phyloP scores from a whole-genome alignment of 768 basidiomycete genomes.

The Dioszegia hungarica region DNA sequence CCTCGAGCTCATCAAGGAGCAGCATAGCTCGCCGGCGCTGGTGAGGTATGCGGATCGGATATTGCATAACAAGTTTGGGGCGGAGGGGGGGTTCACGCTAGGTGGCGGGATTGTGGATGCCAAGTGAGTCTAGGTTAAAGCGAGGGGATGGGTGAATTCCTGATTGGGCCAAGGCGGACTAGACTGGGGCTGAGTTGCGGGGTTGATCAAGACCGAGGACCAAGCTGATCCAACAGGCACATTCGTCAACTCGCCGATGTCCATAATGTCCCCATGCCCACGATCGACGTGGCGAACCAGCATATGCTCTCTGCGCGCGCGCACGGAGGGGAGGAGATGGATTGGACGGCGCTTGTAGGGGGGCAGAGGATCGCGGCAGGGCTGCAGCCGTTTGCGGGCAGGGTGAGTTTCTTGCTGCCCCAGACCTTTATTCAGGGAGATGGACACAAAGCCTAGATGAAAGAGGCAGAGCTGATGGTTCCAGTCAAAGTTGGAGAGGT shows the following conservation, averaged over 20 bases:
- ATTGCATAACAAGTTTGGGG: slow-evolving; percentile 69
- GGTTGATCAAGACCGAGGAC: too few relatives aligned
- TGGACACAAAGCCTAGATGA: background rate
- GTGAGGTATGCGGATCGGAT: slow-evolving; percentile 53
- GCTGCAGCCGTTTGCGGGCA: slow-evolving; percentile 48
- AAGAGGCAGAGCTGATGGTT: background rate
- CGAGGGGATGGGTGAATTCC: too few relatives aligned
- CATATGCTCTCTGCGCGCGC: slow-evolving; percentile 75
- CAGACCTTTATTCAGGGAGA: background rate
- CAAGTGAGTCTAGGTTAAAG: slow-evolving; percentile 56
- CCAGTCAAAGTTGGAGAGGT: slow-evolving; percentile 4
- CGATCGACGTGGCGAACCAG: slow-evolving; percentile 59
- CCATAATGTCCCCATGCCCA: slow-evolving; percentile 48
- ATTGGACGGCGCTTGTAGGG: slow-evolving; percentile 78
- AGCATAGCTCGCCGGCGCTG: slow-evolving; percentile 64
- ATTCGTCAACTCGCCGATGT: slow-evolving; percentile 66
- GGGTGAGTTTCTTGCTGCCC: slow-evolving; percentile 18
- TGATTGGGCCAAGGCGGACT: too few relatives aligned
- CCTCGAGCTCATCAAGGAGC: slow-evolving; percentile 53
- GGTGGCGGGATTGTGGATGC: slow-evolving; percentile 88
- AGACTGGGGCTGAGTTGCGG: too few relatives aligned
- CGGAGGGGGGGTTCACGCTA: slow-evolving; percentile 67
- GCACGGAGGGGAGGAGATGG: slow-evolving; percentile 63
- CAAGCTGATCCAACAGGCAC: slow-evolving; percentile 23
- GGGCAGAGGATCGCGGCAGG: slow-evolving; percentile 73